phyloP scores from a whole-genome alignment of 2,329 filamentous ascomycete genomes.

The Fusarium oligoseptatum region DNA sequence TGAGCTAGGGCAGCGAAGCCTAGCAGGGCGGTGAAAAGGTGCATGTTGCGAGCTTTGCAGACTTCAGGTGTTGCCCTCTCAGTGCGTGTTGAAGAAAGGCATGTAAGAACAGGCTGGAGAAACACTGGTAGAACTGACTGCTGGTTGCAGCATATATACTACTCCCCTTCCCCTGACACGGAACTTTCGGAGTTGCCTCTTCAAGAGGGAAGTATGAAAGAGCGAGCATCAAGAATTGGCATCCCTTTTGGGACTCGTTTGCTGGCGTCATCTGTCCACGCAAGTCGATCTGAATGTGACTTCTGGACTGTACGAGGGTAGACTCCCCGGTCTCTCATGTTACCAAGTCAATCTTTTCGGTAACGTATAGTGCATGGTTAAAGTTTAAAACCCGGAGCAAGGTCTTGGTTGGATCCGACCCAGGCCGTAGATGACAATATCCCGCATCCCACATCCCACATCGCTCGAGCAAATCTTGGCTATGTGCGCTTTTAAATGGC shows the following conservation, averaged over 20 bases:
- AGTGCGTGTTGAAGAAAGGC: neutral
- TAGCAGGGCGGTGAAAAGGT: neutral
- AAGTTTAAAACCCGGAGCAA: neutral
- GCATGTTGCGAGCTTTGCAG: neutral
- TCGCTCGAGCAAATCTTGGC: neutral
- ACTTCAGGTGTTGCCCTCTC: neutral
- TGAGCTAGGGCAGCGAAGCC: neutral
- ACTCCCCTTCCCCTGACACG: neutral
- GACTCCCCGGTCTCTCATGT: accelerated
- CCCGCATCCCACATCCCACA: neutral
- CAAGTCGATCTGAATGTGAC: neutral
- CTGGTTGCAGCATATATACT: neutral
- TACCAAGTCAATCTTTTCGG: accelerated
- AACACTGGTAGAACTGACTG: neutral
- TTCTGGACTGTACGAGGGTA: neutral
- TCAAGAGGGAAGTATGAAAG: neutral
- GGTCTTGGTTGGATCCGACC: no score
- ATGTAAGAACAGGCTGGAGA: neutral
- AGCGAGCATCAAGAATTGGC: neutral
- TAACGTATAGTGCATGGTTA: neutral
- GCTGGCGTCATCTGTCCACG: neutral
- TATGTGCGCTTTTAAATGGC: neutral
- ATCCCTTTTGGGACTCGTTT: neutral
- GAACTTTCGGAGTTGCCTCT: neutral
- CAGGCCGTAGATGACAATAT: neutral